Evolutionary conservation across 257 asterid species (phyloP).

Genomic region (Avicennia marina): DNA sequence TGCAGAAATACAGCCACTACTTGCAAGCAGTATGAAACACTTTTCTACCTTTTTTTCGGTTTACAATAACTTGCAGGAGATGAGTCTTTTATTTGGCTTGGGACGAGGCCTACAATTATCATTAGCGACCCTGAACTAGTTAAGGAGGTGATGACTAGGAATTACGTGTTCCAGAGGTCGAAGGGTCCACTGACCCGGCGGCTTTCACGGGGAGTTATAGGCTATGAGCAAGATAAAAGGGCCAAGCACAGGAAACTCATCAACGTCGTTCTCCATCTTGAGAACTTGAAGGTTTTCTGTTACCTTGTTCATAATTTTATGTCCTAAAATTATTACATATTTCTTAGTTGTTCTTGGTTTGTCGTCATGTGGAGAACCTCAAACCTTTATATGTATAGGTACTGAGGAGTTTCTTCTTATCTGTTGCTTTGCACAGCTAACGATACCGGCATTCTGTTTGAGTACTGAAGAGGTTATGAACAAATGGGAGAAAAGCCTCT

Average conservation of each 20-base stretch:
- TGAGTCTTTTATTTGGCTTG: conserved; percentile 8
- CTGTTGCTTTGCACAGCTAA: conserved; percentile 23
- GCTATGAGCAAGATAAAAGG: conserved; percentile 36
- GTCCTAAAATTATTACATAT: too few species aligned
- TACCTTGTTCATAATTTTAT: too few species aligned
- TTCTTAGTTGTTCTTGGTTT: too few species aligned
- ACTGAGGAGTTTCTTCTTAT: not conserved
- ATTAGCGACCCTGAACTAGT: conserved; percentile 11
- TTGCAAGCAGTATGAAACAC: not conserved
- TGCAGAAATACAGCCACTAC: too few species aligned
- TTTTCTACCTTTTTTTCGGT: too few species aligned
- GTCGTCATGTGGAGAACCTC: too few species aligned
- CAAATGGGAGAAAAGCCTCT: conserved; percentile 33
- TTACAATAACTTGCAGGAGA: conserved; percentile 22
- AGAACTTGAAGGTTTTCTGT: conserved; percentile 22
- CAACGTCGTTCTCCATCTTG: conserved; percentile 29
- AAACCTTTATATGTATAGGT: too few species aligned
- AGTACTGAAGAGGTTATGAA: conserved; percentile 32
- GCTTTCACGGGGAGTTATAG: conserved; percentile 12
- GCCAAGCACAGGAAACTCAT: conserved; percentile 49
- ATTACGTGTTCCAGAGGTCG: not conserved
- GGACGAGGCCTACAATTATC: conserved; percentile 12
- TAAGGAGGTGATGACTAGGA: conserved; percentile 16
- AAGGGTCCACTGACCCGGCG: conserved; percentile 15
- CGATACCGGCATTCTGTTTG: conserved; percentile 38